Conservation (phyloP, 2,329 filamentous ascomycete genomes). For the Ophiostoma quercus region DNA sequence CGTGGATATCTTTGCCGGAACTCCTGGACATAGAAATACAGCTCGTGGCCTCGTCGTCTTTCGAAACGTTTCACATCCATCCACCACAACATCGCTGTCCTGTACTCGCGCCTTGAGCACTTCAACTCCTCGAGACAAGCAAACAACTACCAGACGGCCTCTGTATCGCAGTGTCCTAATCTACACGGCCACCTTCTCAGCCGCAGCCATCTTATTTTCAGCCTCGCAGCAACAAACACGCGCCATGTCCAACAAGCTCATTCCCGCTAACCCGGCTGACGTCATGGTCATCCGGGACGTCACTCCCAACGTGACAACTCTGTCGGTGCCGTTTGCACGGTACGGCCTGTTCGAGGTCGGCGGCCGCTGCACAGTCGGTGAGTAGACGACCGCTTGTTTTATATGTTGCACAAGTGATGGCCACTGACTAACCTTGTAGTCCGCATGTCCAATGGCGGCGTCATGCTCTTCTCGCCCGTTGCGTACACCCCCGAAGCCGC, state of each 20-base stretch:
- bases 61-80: neutral
- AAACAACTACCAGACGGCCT: neutral
- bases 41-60: neutral
- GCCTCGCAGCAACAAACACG: neutral
- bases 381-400: conserved; percentile 36
- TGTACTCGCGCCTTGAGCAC: neutral
- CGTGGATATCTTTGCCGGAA: neutral
- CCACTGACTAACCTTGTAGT: conserved; percentile 40
- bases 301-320: conserved; percentile 69
- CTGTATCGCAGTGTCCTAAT: neutral
- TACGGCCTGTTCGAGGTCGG: conserved; percentile 77
- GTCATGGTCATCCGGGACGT: conserved; percentile 88
- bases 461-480: conserved; percentile 89
- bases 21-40: neutral
- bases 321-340: conserved; percentile 78
- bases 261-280: conserved; percentile 66
- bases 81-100: neutral
- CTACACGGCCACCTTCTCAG: neutral
- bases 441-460: conserved; percentile 66
- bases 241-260: conserved; percentile 57
- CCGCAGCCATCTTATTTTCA: neutral
- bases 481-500: conserved; percentile 68
- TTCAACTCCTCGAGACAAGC: neutral
- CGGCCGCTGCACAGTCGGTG: conserved; percentile 70
- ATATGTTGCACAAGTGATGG: neutral